Base-by-base conservation (phyloP, 106 monocot genomes). In the Dendrobium officinale region DNA sequence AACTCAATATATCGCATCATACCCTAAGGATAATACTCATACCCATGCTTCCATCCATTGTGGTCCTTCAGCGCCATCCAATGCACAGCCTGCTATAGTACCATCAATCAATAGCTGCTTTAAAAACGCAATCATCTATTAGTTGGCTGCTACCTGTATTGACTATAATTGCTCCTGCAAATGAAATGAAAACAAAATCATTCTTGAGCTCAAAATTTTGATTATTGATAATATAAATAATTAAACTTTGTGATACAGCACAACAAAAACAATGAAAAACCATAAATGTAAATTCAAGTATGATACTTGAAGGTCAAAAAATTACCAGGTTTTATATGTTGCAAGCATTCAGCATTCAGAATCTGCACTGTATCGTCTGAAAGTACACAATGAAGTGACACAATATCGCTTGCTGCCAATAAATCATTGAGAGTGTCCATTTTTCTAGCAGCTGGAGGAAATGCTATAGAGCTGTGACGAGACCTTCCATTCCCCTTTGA, bases 31-130 rank as follows among this genome's bases (percentile, higher is more conserved):
- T 89, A 84, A 86, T 87, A 84, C 81, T 75, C 89, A 90, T 96
- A 98, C 97, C 97, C 97, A 98, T 89, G 98, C 98, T 91, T 98
- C 98, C 98, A 98, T 98, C 98, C 98, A 98, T 58, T 98, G 98
- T 72, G 94, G 98, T 19, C 92, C 98, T 64, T 98, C 98, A 81
- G 91, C 98, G 72, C 98, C 98, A 89, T 98, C 95, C 74, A 98
- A 83, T 67, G 98, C 98, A 90, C 95, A 98, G 55, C 98, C 98
- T 83, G 94, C 92, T 88, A 98, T 88, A 75, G 91, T 89, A 70
- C 92, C 98, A 83, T 98, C 95, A 86, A 95, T 90, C 77, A 92
- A 72, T 43, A 98, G 91, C 72, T 95, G 92, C 75, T 98, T 98
- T 43, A 98, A 75, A 75, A 24, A 95, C 95, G 85, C 90, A 81